These are phyloP conservation scores for Suhomyces kilbournensis DNA, from an alignment of 805 yeast genomes.

Conservation along the genomic window DNA sequence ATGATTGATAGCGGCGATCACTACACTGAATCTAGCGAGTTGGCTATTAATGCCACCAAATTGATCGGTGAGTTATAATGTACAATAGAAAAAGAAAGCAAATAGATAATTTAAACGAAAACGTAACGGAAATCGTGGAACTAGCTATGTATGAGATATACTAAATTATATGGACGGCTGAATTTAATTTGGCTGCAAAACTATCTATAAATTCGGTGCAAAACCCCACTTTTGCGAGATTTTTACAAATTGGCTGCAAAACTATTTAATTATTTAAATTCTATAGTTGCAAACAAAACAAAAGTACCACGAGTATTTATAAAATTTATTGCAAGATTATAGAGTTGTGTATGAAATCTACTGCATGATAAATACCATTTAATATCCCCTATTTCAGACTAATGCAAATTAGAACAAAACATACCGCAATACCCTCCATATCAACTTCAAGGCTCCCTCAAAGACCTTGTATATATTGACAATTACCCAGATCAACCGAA, in stretches of 20 bases:
- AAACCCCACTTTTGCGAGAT: no score
- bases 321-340: no score
- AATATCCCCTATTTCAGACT: no score
- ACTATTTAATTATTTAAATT: no score
- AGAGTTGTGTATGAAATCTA: no score
- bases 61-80: constrained; percentile 18
- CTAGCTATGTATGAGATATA: no score
- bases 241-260: no score
- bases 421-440: constrained; percentile 9
- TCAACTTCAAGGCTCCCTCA: constrained; percentile 17
- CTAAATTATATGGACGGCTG: no score
- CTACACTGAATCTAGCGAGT: constrained; percentile 20
- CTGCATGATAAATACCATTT: no score
- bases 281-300: no score
- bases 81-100: not conserved
- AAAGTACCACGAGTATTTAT: no score
- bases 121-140: not conserved
- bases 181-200: not conserved
- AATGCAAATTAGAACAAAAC: not conserved
- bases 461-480: constrained; percentile 46
- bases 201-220: no score
- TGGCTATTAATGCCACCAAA: constrained; percentile 22
- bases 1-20: constrained; percentile 40
- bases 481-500: constrained; percentile 57
- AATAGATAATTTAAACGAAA: not conserved